Conservation (phyloP, 306 rosid genomes). For the Cucumis cinereus region DNA sequence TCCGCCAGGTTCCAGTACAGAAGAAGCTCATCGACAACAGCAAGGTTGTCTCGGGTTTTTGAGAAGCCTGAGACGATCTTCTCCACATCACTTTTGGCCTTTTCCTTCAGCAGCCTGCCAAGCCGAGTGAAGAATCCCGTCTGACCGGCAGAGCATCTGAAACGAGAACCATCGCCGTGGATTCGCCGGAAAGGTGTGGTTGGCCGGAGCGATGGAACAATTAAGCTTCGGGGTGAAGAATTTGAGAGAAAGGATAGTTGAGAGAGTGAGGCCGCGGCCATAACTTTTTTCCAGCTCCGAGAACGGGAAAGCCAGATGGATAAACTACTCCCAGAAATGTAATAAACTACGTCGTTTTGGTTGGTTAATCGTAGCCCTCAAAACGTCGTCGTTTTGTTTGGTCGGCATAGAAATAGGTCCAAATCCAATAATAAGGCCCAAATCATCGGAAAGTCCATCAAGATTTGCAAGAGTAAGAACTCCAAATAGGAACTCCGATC, state of each 20-base stretch:
- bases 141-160: conserved; percentile 62
- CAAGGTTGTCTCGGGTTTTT: conserved; percentile 77
- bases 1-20: conserved; percentile 95
- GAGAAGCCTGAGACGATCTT: conserved; percentile 80
- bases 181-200: background rate
- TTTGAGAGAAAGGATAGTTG: conserved; percentile 29
- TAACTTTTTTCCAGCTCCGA: conserved; percentile 10
- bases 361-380: background rate
- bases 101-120: conserved; percentile 77
- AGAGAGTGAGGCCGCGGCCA: conserved; percentile 39
- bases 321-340: background rate
- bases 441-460: background rate
- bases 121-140: conserved; percentile 70
- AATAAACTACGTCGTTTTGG: background rate
- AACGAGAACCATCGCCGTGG: conserved; percentile 17
- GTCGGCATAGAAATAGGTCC: background rate
- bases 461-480: background rate
- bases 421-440: background rate
- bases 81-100: conserved; percentile 86
- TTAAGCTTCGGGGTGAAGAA: conserved; percentile 14
- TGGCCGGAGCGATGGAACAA: conserved; percentile 7
- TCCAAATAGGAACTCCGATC: background rate
- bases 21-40: conserved; percentile 83
- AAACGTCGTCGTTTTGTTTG: background rate
- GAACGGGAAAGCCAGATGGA: background rate